A percentile compares a stretch with the other conserved stretches of the same genome.
Evolutionary conservation across 2,329 filamentous ascomycete genomes (phyloP).

Genomic region (Penicillium sp.): DNA sequence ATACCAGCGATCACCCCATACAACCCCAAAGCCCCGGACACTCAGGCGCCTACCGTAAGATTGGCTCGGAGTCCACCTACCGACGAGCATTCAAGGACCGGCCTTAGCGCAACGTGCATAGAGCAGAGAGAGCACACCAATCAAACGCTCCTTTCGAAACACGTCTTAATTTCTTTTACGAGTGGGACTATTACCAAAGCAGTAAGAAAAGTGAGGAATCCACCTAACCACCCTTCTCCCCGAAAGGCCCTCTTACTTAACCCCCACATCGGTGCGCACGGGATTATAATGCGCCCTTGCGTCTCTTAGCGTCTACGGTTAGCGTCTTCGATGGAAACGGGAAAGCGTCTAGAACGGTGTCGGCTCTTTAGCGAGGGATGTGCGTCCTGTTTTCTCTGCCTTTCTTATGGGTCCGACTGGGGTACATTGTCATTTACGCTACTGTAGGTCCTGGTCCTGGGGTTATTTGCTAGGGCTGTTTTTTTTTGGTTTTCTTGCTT

Average conservation of each 20-base stretch:
- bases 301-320: background rate
- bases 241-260: background rate
- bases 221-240: conserved; percentile 2
- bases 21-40: background rate
- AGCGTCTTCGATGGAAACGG: background rate
- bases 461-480: background rate
- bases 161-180: background rate
- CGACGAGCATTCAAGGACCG: background rate
- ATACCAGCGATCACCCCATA: background rate
- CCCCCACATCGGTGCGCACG: conserved; percentile 9
- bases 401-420: background rate
- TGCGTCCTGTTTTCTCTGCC: background rate
- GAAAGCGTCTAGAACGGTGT: conserved; percentile 1
- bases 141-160: background rate
- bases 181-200: background rate
- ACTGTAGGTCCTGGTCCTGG: conserved; percentile 2
- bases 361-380: background rate
- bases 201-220: background rate
- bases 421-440: conserved; percentile 1
- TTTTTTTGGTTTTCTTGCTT: background rate
- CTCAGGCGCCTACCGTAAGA: background rate
- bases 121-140: background rate
- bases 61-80: background rate
- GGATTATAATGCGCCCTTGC: background rate
- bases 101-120: background rate